These are phyloP conservation scores for Camellia sinensis DNA, from an alignment of 148 eudicot species.

Conservation along the genomic window DNA sequence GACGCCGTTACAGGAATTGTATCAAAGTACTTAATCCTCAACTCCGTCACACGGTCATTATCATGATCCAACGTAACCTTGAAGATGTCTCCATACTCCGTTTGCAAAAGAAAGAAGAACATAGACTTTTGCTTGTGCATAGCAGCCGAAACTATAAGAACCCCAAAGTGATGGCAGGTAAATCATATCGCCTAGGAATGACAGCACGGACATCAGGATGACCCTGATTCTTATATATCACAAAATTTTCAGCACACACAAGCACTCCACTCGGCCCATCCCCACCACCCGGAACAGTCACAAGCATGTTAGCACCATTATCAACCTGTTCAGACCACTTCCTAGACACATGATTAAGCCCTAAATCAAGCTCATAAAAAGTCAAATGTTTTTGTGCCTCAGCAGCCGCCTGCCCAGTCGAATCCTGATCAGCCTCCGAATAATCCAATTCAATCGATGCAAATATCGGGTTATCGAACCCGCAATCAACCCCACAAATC, in stretches of 20 bases:
- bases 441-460: slow-evolving; percentile 98
- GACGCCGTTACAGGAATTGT: slow-evolving; percentile 88
- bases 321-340: slow-evolving; percentile 96
- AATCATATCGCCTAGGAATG: slow-evolving; percentile 84
- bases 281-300: slow-evolving; percentile 95
- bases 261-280: slow-evolving; percentile 98
- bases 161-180: slow-evolving; percentile 92
- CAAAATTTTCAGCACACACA: slow-evolving; percentile 97
- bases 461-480: slow-evolving; percentile 94
- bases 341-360: slow-evolving; percentile 96
- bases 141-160: slow-evolving; percentile 81
- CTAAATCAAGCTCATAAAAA: slow-evolving; percentile 93
- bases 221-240: slow-evolving; percentile 94
- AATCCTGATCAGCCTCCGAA: slow-evolving; percentile 88
- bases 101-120: slow-evolving; percentile 90
- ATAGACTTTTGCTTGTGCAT: slow-evolving; percentile 87
- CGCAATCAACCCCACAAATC: slow-evolving; percentile 90
- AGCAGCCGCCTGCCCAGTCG: slow-evolving; percentile 73
- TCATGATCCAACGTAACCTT: slow-evolving; percentile 86
- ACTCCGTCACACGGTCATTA: slow-evolving; percentile 70
- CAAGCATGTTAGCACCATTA: slow-evolving; percentile 96
- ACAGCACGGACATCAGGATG: slow-evolving; percentile 88
- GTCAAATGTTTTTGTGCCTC: slow-evolving; percentile 94
- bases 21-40: slow-evolving; percentile 89
- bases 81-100: slow-evolving; percentile 92